These are phyloP conservation scores for Sphagnum contortum DNA, from an alignment of 225 moss, liverwort and hornwort species.

Conservation along the genomic window DNA sequence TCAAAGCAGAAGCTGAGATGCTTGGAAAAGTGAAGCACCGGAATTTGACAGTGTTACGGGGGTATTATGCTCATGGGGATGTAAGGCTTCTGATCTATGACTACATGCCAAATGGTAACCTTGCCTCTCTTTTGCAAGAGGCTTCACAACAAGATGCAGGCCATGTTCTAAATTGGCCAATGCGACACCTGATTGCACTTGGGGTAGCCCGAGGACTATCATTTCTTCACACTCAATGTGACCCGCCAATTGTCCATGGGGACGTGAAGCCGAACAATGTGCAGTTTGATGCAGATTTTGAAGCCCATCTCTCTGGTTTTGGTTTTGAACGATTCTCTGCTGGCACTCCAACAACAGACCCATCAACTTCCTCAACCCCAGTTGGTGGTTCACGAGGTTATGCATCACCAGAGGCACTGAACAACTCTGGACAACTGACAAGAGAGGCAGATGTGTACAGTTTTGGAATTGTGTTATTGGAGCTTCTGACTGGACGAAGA, in stretches of 20 bases:
- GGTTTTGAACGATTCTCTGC: constrained; percentile 54
- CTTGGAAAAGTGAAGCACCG: constrained; percentile 87
- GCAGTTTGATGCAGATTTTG: constrained; percentile 52
- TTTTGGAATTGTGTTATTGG: constrained; percentile 86
- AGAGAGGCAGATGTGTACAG: constrained; percentile 89
- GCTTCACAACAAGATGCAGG: constrained; percentile 39
- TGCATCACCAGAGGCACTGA: constrained; percentile 65
- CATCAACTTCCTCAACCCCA: constrained; percentile 58
- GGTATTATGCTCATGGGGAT: constrained; percentile 73
- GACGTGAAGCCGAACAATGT: constrained; percentile 64
- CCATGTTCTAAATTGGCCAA: constrained; percentile 48
- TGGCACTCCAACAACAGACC: constrained; percentile 29
- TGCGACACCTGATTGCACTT: constrained; percentile 42
- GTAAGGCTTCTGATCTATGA: constrained; percentile 79
- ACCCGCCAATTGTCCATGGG: constrained; percentile 51
- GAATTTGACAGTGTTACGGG: constrained; percentile 64
- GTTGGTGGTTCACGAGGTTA: constrained; percentile 76
- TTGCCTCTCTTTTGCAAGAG: constrained; percentile 61
- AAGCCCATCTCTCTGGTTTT: constrained; percentile 50
- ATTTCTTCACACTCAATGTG: constrained; percentile 44
- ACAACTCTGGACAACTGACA: constrained; percentile 63
- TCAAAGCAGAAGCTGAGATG: constrained; percentile 72
- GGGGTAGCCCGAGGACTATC: constrained; percentile 45
- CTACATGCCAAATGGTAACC: constrained; percentile 92
- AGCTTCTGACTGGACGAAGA: constrained; percentile 70